These are phyloP conservation scores for Starmerella vitae DNA, from an alignment of 805 yeast genomes.

Conservation along the genomic window DNA sequence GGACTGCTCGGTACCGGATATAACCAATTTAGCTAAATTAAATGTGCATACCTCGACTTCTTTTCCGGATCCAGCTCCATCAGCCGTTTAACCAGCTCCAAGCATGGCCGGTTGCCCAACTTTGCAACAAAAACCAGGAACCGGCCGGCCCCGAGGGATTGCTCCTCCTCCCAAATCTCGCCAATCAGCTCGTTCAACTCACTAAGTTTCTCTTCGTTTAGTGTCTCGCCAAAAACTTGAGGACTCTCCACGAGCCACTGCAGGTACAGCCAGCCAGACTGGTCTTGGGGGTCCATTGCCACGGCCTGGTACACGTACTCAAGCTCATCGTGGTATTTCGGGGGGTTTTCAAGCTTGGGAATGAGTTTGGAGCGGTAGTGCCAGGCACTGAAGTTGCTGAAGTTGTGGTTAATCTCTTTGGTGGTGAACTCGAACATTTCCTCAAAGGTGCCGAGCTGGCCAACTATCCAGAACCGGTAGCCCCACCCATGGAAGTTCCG, in stretches of 20 bases:
- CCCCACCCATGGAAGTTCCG: conserved; percentile 96
- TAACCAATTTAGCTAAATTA: too few species aligned
- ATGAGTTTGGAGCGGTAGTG: conserved; percentile 71
- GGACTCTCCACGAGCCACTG: conserved; percentile 51
- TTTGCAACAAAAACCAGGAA: too few species aligned
- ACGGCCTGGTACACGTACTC: conserved; percentile 65
- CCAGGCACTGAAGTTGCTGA: conserved; percentile 93
- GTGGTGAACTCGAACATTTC: conserved; percentile 55
- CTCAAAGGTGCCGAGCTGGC: conserved; percentile 23
- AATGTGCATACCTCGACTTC: conserved; percentile 22
- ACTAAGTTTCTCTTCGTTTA: conserved; percentile 45
- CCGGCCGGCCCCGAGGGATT: conserved; percentile 12
- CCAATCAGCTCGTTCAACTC: conserved; percentile 47
- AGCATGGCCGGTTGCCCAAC: conserved; percentile 1
- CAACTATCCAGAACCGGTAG: conserved; percentile 63
- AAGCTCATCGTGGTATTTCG: conserved; percentile 41
- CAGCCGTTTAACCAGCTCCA: conserved; percentile 24
- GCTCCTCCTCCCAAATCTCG: conserved; percentile 16
- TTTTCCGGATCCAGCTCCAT: conserved; percentile 23
- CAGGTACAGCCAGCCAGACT: conserved; percentile 81
- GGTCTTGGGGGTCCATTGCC: conserved; percentile 87
- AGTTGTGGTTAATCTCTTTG: conserved; percentile 60
- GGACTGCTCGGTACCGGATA: background rate
- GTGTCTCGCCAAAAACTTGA: conserved; percentile 34
- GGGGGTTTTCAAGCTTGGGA: conserved; percentile 31